Evolutionary conservation across 305 asterid genomes (phyloP), one percentile per base, ranked within the genome.

Genomic region (Fraxinus albicans): DNA sequence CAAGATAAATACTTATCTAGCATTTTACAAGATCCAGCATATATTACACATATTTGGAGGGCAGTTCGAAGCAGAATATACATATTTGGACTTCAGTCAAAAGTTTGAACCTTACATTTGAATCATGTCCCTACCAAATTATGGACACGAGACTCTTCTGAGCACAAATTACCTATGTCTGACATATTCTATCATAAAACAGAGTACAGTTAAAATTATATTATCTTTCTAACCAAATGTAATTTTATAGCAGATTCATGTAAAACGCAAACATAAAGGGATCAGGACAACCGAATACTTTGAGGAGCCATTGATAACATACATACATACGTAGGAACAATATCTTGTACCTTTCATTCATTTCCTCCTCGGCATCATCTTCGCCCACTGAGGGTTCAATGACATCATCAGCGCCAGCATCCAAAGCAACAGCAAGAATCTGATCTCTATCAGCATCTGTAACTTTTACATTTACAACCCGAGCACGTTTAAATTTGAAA

Each of bases 361-460:
- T 86, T 79, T 91, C 95, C 65, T 93, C 96, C 76, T 93, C 97
- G n/a, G 85, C 40, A 76, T 88, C 92, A 88, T 91, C 91, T 79
- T 87, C 97, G 76, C 87, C 89, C 69, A 44, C 53, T 0, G 91
- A 90, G 79, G 99, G 99, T 84, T 94, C 98, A 38, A 94, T 89
- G 67, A 95, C 88, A 77, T 94, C 97, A 65, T 95, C 98, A 33
- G 98, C 97, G 63, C 99, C 96, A 85, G 94, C 91, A 88, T 95
- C 99, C 73, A 95, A 88, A 50, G 99, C 99, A 87, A 91, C 77
- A 33, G 92, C 84, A 75, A 95, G 90, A 87, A 95, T 93, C 83
- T 88, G 89, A 80, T 94, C 98, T 80, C 87, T 94, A 79, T 91
- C 96, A 29, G 85, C 90, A 85, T 91, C 96, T 19, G 89, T 73